phyloP scores from a whole-genome alignment of 1,284 basidiomycete species.

The Lignosus rhinocerotis region DNA sequence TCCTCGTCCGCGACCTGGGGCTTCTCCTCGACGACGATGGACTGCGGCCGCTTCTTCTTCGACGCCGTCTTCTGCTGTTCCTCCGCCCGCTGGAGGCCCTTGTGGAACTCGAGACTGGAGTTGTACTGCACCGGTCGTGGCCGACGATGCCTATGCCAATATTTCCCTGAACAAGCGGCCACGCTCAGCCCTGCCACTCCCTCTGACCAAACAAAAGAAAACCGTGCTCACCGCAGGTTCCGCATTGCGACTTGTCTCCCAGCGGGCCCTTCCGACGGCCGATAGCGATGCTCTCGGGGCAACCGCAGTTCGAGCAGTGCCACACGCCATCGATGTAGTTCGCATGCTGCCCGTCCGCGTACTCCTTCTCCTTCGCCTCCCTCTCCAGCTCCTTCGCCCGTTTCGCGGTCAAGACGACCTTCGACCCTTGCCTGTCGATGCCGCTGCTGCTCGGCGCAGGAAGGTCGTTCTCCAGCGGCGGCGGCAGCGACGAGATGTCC shows the following conservation, averaged over 20 bases:
- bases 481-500: constrained; percentile 56
- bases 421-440: constrained; percentile 46
- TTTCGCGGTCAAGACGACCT: constrained; percentile 53
- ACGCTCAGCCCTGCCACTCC: background rate
- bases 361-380: constrained; percentile 80
- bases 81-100: constrained; percentile 52
- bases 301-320: constrained; percentile 92
- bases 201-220: background rate
- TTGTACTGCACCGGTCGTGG: constrained; percentile 80
- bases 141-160: constrained; percentile 79
- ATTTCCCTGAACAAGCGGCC: constrained; percentile 60
- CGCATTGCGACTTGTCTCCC: constrained; percentile 91
- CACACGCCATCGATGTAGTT: constrained; percentile 84
- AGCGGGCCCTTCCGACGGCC: constrained; percentile 86
- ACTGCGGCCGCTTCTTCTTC: constrained; percentile 50
- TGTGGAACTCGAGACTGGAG: constrained; percentile 69
- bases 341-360: constrained; percentile 77
- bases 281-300: constrained; percentile 82
- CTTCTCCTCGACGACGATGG: constrained; percentile 33
- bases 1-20: constrained; percentile 51
- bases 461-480: constrained; percentile 58
- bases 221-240: constrained; percentile 76
- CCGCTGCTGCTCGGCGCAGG: constrained; percentile 41
- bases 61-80: constrained; percentile 49
- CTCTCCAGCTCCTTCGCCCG: constrained; percentile 72